phyloP scores from a whole-genome alignment of 1,284 basidiomycete species.

The Rhodotorula sp. region DNA sequence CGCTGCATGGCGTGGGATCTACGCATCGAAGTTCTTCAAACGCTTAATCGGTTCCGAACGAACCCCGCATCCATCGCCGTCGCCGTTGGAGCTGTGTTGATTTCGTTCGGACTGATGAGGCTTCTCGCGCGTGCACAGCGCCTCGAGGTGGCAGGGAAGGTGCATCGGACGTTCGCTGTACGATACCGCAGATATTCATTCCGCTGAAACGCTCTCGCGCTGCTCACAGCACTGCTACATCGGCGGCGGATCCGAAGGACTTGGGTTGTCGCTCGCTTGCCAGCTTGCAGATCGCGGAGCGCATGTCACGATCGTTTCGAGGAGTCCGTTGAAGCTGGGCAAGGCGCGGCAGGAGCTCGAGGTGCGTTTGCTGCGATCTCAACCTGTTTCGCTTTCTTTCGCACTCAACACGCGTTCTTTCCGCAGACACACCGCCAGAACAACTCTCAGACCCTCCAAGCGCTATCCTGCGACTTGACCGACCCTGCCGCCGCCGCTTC shows the following conservation, averaged over 20 bases:
- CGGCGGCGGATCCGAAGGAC: conserved; percentile 76
- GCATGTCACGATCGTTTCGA: conserved; percentile 76
- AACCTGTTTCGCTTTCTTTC: background rate
- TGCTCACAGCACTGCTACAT: conserved; percentile 66
- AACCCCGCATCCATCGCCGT: conserved; percentile 11
- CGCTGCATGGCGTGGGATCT: too few species aligned
- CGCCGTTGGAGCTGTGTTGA: conserved; percentile 8
- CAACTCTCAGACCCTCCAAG: conserved; percentile 59
- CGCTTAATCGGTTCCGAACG: background rate
- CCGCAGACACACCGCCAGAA: conserved; percentile 49
- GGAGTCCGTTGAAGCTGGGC: conserved; percentile 63
- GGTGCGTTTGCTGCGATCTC: conserved; percentile 50
- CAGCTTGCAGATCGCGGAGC: conserved; percentile 70
- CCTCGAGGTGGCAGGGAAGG: conserved; percentile 48
- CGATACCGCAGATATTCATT: background rate
- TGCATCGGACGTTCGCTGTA: too few species aligned
- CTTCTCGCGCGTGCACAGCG: background rate
- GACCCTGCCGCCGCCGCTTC: conserved; percentile 56
- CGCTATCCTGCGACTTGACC: conserved; percentile 65
- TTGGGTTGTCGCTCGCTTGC: conserved; percentile 70
- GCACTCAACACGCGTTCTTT: background rate
- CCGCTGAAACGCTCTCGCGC: background rate
- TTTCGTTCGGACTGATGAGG: conserved; percentile 7
- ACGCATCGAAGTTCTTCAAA: background rate
- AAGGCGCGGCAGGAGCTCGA: conserved; percentile 63